A percentile compares a stretch with the other conserved stretches of the same genome.
Evolutionary conservation across 805 yeast genomes (phyloP).

Genomic region (Cyberlindnera mycetangii): DNA sequence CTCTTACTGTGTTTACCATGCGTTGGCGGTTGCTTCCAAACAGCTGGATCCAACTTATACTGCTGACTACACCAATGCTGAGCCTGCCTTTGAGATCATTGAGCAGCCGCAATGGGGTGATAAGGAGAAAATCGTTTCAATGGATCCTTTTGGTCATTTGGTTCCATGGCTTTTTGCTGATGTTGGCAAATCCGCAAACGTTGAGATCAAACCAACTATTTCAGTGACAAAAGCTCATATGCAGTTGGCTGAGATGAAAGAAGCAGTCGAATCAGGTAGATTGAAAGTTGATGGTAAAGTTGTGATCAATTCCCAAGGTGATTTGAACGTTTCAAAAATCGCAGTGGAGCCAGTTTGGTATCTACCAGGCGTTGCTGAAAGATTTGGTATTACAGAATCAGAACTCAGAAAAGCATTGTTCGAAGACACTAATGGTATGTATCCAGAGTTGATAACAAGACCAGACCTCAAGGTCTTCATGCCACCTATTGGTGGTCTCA

Average conservation of each 20-base stretch:
- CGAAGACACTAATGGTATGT: conserved; percentile 70
- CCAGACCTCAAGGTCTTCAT: conserved; percentile 63
- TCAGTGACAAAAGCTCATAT: conserved; percentile 66
- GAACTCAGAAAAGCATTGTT: conserved; percentile 58
- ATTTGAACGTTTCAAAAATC: conserved; percentile 57
- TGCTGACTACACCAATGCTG: conserved; percentile 61
- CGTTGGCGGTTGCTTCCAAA: conserved; percentile 59
- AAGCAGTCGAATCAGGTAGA: conserved; percentile 51
- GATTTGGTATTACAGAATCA: conserved; percentile 54
- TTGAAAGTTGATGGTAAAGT: conserved; percentile 57
- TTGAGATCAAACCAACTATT: conserved; percentile 62
- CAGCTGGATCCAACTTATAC: conserved; percentile 49
- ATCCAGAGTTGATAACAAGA: conserved; percentile 65
- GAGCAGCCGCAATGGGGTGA: conserved; percentile 58
- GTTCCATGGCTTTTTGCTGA: conserved; percentile 58
- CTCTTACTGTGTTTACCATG: conserved; percentile 62
- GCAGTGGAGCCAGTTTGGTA: conserved; percentile 75
- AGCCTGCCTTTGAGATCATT: conserved; percentile 55
- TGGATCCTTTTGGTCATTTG: conserved; percentile 67
- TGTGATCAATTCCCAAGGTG: conserved; percentile 59
- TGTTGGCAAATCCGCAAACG: conserved; percentile 40
- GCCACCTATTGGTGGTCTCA: conserved; percentile 69
- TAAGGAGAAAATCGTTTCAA: conserved; percentile 53
- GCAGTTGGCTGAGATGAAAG: conserved; percentile 56
- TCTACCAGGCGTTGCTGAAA: conserved; percentile 64